A percentile compares a stretch with the other conserved stretches of the same genome.
phyloP scores from a whole-genome alignment of 371 early-diverging fungal species.

The Nematocida sp. region DNA sequence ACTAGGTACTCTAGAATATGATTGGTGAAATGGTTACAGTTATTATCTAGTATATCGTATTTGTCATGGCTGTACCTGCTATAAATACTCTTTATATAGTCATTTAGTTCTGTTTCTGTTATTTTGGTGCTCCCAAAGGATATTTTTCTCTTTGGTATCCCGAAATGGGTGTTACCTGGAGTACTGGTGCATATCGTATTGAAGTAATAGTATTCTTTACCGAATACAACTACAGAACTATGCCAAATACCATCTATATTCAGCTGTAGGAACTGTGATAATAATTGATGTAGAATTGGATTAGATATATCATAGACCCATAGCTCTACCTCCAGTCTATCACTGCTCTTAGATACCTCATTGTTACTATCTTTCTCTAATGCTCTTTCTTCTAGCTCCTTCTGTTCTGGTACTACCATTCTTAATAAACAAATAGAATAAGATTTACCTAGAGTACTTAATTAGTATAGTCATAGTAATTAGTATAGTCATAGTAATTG shows the following conservation, averaged over 20 bases:
- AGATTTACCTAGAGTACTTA: no score
- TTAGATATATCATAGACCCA: slow-evolving; percentile 52
- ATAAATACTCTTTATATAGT: slow-evolving; percentile 42
- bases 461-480: no score
- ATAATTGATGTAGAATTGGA: background rate
- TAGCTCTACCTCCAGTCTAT: no score
- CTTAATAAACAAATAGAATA: no score
- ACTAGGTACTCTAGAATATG: slow-evolving; percentile 48
- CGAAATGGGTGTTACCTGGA: slow-evolving; percentile 53
- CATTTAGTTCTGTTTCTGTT: slow-evolving; percentile 47
- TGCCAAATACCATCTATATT: slow-evolving; percentile 67
- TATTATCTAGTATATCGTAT: slow-evolving; percentile 61
- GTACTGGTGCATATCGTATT: slow-evolving; percentile 66
- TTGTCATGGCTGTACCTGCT: slow-evolving; percentile 44
- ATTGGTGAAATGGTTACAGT: slow-evolving; percentile 64
- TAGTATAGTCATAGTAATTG: no score
- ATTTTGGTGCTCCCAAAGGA: slow-evolving; percentile 55
- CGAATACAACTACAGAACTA: slow-evolving; percentile 78
- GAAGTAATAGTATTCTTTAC: slow-evolving; percentile 75
- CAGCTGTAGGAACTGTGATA: slow-evolving; percentile 21
- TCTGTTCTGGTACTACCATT: no score
- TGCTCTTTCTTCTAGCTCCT: no score
- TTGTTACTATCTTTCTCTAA: no score
- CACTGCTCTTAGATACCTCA: no score
- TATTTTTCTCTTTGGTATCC: slow-evolving; percentile 34